Evolutionary conservation across 495 filamentous ascomycete species (phyloP).

Genomic region (Penicillium samsonianum): DNA sequence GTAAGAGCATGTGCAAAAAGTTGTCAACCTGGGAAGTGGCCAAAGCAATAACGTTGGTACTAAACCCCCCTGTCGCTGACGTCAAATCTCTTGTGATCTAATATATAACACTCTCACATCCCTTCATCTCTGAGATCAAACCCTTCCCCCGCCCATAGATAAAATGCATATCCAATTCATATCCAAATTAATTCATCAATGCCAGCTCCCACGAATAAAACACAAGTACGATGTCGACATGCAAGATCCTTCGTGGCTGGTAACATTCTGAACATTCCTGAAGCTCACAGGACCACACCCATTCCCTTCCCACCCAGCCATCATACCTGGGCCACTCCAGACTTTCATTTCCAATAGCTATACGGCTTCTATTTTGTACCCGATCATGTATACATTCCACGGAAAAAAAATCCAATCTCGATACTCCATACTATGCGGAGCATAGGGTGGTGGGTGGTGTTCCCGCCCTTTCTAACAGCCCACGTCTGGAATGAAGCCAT

Average conservation of each 20-base stretch:
- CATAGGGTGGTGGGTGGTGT: too few species aligned
- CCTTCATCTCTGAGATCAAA: background rate
- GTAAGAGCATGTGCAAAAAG: too few species aligned
- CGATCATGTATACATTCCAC: constrained; percentile 5
- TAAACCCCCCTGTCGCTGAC: background rate
- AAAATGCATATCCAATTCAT: too few species aligned
- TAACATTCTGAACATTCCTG: constrained; percentile 21
- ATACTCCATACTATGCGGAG: background rate
- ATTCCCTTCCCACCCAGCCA: constrained; percentile 7
- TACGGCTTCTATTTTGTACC: background rate
- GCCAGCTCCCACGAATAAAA: background rate
- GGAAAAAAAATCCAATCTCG: background rate
- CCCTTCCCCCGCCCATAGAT: background rate
- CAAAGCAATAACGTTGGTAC: background rate
- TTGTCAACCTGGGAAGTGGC: background rate
- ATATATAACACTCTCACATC: background rate
- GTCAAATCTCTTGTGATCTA: background rate
- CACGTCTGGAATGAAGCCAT: constrained; percentile 13
- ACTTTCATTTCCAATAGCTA: background rate
- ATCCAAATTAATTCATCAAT: background rate
- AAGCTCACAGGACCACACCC: background rate
- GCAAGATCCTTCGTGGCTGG: constrained; percentile 19
- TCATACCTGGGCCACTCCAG: background rate
- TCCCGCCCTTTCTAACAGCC: constrained; percentile 5
- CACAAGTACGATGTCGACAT: background rate